A percentile compares a stretch with the other conserved stretches of the same genome.
Conservation (phyloP, 345 rosid species). For the Barbarea vulgaris region DNA sequence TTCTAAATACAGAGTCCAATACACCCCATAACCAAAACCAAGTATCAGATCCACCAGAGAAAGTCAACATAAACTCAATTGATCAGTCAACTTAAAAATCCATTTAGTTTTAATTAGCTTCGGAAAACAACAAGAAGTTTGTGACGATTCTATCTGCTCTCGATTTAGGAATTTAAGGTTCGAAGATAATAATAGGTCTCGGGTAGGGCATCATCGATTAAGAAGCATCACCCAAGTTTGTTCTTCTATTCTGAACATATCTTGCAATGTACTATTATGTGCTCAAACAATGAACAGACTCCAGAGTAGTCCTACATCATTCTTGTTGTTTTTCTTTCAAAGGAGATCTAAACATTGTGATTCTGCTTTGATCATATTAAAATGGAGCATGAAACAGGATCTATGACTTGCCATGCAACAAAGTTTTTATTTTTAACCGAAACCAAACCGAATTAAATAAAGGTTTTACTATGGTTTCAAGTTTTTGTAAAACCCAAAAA, state of each 20-base stretch:
- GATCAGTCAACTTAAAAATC: background rate
- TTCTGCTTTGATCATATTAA: background rate
- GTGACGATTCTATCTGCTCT: too few relatives aligned
- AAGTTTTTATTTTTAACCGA: too few relatives aligned
- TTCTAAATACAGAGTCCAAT: too few relatives aligned
- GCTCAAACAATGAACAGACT: slow-evolving; percentile 2
- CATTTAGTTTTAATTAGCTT: too few relatives aligned
- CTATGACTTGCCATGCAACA: background rate
- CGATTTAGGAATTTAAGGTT: too few relatives aligned
- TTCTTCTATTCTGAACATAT: slow-evolving; percentile 36
- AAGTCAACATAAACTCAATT: background rate
- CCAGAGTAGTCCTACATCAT: slow-evolving; percentile 14
- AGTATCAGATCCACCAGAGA: background rate
- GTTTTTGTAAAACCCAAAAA: too few relatives aligned
- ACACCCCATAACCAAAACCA: background rate
- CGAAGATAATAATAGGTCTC: too few relatives aligned
- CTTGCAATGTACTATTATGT: slow-evolving; percentile 10
- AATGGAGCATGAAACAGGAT: background rate
- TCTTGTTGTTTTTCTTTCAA: slow-evolving; percentile 18
- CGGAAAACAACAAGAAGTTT: too few relatives aligned
- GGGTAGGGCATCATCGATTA: too few relatives aligned
- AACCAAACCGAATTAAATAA: too few relatives aligned
- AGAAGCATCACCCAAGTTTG: too few relatives aligned
- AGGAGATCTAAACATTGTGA: background rate
- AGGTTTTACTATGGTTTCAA: too few relatives aligned